Base-by-base conservation (phyloP, 371 early-diverging fungal genomes). In the Rhizopus arrhizus region DNA sequence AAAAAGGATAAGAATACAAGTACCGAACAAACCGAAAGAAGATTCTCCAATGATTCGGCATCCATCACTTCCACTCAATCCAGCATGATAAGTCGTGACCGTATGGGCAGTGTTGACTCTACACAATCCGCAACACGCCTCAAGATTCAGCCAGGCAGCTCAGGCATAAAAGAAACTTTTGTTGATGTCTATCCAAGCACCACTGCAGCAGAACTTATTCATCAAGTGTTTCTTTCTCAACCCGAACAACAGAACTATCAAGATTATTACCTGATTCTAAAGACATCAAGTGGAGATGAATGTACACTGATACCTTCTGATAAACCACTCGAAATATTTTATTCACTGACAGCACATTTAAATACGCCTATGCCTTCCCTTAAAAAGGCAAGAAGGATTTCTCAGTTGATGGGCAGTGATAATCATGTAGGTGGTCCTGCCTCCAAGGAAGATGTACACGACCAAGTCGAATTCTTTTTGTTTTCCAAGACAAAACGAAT, bases 311-410 rank as follows among this genome's bases (percentile, higher is more conserved):
- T 75, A 2, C 69, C 80, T 9, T 69, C 78, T 13, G 84, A 83
- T 49, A 80, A 80, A 59, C 84, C 84, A 3, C 63, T 80, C 54
- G 69, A 78, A 11, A 83, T 83, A 13, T 83, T 77, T 46, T 72
- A 78, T 46, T 80, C 84, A 0, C 64, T 83, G 6, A 83, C 81
- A 3, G 72, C 77, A 2, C 80, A 80, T 53, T 59, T 81, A 12
- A 83, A 73, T 1, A 83, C 84, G 13, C 84, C 84, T 1, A 65
- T 83, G 70, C 84, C 84, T 5, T 67, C 73, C 0, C 59, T 73
- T 11, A 78, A 72, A 47, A 76, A 78, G 33, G 78, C 78, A 5
- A 65, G 77, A 40, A 77, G 81, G 28, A 81, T 81, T 8, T 81
- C 81, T 3, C 74, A 73, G n/a, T 42, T 78, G 32, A 76, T 78